Percentiles rank a stretch among this genome's conserved stretches.
Evolutionary conservation across 129 eudicot species (phyloP).

Genomic region (Tagetes erecta): DNA sequence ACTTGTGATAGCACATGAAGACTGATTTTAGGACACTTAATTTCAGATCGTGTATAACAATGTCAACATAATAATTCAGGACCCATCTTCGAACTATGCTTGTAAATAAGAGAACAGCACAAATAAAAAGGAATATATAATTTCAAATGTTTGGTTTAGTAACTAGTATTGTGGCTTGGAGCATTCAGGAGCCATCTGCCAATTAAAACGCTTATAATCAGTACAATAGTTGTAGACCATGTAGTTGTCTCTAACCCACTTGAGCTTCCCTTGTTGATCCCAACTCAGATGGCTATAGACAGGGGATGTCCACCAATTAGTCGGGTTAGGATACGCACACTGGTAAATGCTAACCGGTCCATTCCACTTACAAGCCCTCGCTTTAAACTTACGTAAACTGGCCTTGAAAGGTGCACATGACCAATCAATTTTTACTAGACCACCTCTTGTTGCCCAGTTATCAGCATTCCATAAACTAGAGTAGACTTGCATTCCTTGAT

Average conservation of each 20-base stretch:
- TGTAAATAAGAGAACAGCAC: too few relatives aligned
- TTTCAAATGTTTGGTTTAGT: background rate
- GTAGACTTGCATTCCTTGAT: slow-evolving; percentile 61
- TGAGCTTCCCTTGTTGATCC: slow-evolving; percentile 37
- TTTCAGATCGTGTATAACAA: too few relatives aligned
- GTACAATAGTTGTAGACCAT: slow-evolving; percentile 62
- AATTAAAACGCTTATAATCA: slow-evolving; percentile 43
- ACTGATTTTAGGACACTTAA: too few relatives aligned
- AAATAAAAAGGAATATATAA: too few relatives aligned
- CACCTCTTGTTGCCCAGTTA: slow-evolving; percentile 71
- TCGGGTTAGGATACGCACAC: slow-evolving; percentile 33
- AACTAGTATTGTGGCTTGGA: slow-evolving; percentile 42
- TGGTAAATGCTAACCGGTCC: slow-evolving; percentile 38
- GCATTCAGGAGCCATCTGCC: slow-evolving; percentile 60
- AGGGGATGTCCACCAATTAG: slow-evolving; percentile 57
- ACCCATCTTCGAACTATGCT: too few relatives aligned
- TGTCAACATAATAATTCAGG: too few relatives aligned
- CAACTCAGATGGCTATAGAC: slow-evolving; percentile 34
- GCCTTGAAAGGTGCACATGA: slow-evolving; percentile 55
- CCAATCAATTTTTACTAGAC: slow-evolving; percentile 64
- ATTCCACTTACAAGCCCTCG: slow-evolving; percentile 50
- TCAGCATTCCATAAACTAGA: slow-evolving; percentile 80
- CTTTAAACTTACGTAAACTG: slow-evolving; percentile 34
- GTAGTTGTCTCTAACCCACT: slow-evolving; percentile 47
- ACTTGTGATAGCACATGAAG: too few relatives aligned